phyloP scores from a whole-genome alignment of 139 green algal species.

The Tetradesmus obliquus region DNA sequence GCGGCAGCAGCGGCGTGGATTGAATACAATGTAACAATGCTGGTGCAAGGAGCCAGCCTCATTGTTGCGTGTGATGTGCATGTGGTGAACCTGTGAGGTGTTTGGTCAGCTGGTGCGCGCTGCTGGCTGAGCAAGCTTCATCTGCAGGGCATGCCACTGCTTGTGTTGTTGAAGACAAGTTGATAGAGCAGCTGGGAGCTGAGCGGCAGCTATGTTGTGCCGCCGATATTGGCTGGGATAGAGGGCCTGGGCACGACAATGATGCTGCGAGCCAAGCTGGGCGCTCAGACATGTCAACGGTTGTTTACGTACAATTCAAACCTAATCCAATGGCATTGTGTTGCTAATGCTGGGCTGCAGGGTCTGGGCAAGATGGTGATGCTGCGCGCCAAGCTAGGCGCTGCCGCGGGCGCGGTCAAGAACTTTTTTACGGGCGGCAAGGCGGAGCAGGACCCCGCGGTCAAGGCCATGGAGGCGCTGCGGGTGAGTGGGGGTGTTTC shows the following conservation, averaged over 20 bases:
- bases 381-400: slow-evolving; percentile 86
- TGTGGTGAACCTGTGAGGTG: too few relatives aligned
- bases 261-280: slow-evolving; percentile 87
- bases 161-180: too few relatives aligned
- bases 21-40: neutral
- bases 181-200: too few relatives aligned
- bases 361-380: slow-evolving; percentile 63
- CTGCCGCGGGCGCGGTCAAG: slow-evolving; percentile 75
- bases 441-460: slow-evolving; percentile 72
- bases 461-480: slow-evolving; percentile 83
- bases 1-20: neutral
- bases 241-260: slow-evolving; percentile 55
- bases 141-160: too few relatives aligned
- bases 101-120: too few relatives aligned
- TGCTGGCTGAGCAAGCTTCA: too few relatives aligned
- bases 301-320: too few relatives aligned
- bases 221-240: too few relatives aligned
- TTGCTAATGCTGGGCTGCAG: neutral
- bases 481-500: slow-evolving; percentile 62
- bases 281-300: neutral
- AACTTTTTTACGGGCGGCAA: slow-evolving; percentile 84
- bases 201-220: too few relatives aligned
- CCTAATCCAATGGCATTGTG: too few relatives aligned
- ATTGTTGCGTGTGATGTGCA: too few relatives aligned
- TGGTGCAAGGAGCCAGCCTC: neutral